Percentiles rank a stretch among this genome's conserved stretches.
Conservation (phyloP, 371 early-diverging fungal species). For the Rhizopus microsporus region DNA sequence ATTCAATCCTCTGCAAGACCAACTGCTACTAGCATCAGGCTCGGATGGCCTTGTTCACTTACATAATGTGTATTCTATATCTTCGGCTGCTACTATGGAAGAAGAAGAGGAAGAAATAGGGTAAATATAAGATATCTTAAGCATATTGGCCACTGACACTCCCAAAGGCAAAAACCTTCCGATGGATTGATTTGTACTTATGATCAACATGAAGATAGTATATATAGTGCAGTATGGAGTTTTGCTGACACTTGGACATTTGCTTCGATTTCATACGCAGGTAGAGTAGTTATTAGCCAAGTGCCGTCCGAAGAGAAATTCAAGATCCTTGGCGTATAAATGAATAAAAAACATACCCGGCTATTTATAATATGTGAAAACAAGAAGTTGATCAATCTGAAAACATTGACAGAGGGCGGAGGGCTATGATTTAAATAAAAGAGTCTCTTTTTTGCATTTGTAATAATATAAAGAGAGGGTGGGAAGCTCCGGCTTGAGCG, state of each 20-base stretch:
- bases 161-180: slow-evolving; percentile 51
- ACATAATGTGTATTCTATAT: slow-evolving; percentile 79
- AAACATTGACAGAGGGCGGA: slow-evolving; percentile 53
- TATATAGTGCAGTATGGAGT: slow-evolving; percentile 90
- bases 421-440: not conserved
- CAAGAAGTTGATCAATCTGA: slow-evolving; percentile 65
- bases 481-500: slow-evolving; percentile 50
- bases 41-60: slow-evolving; percentile 87
- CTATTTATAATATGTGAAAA: slow-evolving; percentile 62
- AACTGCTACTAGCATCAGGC: slow-evolving; percentile 80
- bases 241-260: slow-evolving; percentile 91
- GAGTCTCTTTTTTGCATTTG: slow-evolving; percentile 4
- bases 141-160: slow-evolving; percentile 5
- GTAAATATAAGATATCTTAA: not conserved
- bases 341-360: slow-evolving; percentile 48
- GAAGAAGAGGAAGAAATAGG: slow-evolving; percentile 24
- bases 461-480: slow-evolving; percentile 1
- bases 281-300: slow-evolving; percentile 84
- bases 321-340: slow-evolving; percentile 71
- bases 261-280: slow-evolving; percentile 92
- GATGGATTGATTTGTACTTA: slow-evolving; percentile 84
- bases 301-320: slow-evolving; percentile 91
- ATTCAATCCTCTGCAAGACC: slow-evolving; percentile 89
- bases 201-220: slow-evolving; percentile 93
- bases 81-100: slow-evolving; percentile 67